phyloP scores from a whole-genome alignment of 1,139 yeast species.

The Yamadazyma friedrichii region DNA sequence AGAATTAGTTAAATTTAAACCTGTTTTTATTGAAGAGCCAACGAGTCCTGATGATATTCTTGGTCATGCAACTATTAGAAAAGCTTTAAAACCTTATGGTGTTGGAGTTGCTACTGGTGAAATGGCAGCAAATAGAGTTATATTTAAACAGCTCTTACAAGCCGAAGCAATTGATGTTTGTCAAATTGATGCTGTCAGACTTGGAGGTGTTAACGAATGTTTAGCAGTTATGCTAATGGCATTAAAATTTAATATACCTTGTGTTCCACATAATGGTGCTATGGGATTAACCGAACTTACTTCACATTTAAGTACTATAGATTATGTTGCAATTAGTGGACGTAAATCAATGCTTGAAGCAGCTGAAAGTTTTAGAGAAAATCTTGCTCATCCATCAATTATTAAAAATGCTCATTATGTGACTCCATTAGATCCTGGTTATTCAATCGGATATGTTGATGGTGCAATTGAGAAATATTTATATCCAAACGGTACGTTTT shows the following conservation, averaged over 20 bases:
- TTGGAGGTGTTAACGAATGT: constrained; percentile 39
- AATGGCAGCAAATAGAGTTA: constrained; percentile 38
- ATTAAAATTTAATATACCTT: constrained; percentile 32
- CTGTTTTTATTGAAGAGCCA: constrained; percentile 40
- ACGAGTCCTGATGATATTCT: constrained; percentile 39
- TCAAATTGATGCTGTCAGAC: constrained; percentile 37
- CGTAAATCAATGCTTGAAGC: constrained; percentile 18
- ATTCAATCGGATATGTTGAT: constrained; percentile 31
- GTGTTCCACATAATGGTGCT: constrained; percentile 41
- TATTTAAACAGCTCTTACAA: constrained; percentile 35
- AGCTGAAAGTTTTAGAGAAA: constrained; percentile 18
- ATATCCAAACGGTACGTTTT: constrained; percentile 34
- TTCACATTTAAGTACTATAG: constrained; percentile 36
- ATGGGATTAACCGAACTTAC: constrained; percentile 41
- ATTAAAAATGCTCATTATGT: constrained; percentile 32
- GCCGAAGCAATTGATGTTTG: constrained; percentile 35
- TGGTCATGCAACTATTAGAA: constrained; percentile 33
- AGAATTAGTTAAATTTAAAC: constrained; percentile 31
- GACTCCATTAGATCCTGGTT: constrained; percentile 35
- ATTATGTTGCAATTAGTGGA: constrained; percentile 33
- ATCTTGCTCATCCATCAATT: constrained; percentile 25
- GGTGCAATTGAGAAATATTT: constrained; percentile 26
- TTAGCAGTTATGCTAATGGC: constrained; percentile 37
- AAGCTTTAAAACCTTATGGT: constrained; percentile 32
- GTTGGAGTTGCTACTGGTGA: constrained; percentile 42